Evolutionary conservation across 2,329 filamentous ascomycete species (phyloP), one percentile per base, ranked within the genome.

Genomic region (Sporothrix dimorphospora): DNA sequence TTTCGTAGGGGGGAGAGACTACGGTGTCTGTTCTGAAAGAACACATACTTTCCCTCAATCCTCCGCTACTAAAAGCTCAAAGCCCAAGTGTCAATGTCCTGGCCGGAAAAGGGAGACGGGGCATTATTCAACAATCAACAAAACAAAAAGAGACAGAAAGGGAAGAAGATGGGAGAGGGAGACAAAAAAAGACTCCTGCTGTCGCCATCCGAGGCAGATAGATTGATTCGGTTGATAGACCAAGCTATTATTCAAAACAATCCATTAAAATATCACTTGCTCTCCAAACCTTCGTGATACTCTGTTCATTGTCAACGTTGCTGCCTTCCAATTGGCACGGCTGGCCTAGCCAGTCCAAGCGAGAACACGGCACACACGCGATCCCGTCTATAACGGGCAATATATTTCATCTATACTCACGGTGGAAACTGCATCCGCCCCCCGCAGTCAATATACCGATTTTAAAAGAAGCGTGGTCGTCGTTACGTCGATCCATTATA

Each of bases 151-250:
- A 6, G 34, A 27, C 5, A 21, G 7, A 42, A 53, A 30, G 16
- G 55, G 42, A 63, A 21, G 19, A 69, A 30, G 67, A 49, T 38
- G 53, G 53, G 53, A 42, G 38, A 47, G 67, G 55, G 49, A 53
- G 49, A 67, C 30, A 6, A 30, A 40, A 40, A 67, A 21, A 42
- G 49, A 47, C 71, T 34, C 76, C 78, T 5, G 78, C 85, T 24
- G 88, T 88, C 0, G 88, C 90, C 76, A 79, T 81, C 16, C 4
- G 34, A 24, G 38, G 11, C 1, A 45, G 19, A 49, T 49, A 49
- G 47, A 27, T 14, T 9, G 19, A 45, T 7, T 27, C 0, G 21
- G 19, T 21, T 1, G 24, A 61, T 61, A 38, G 30, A 61, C 6
- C 51, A 30, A 57, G 3, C 27, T 34, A 19, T n/a, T 16, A 34